phyloP scores from a whole-genome alignment of 2,329 filamentous ascomycete genomes.

The Neofusicoccum cordaticola region DNA sequence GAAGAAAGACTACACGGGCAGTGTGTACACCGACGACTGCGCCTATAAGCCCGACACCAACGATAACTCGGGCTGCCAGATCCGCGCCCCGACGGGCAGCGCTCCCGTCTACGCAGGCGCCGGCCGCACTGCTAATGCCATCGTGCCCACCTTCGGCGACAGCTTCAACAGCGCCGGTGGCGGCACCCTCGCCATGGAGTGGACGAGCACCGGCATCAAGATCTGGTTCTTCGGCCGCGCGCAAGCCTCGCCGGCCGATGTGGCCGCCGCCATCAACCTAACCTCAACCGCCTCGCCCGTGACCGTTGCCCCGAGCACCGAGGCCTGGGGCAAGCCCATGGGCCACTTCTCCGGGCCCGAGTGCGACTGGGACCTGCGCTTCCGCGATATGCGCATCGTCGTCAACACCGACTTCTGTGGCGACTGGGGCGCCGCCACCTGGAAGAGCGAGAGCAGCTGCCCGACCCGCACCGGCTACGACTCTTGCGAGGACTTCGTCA shows the following conservation, averaged over 20 bases:
- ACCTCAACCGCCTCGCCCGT: neutral
- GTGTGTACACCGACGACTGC: conserved; percentile 46
- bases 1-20: conserved; percentile 28
- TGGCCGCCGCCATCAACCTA: conserved; percentile 23
- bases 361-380: conserved; percentile 46
- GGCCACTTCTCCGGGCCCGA: conserved; percentile 38
- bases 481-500: conserved; percentile 38
- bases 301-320: conserved; percentile 20
- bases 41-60: neutral
- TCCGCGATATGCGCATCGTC: conserved; percentile 34
- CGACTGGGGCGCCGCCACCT: conserved; percentile 55
- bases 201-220: conserved; percentile 36
- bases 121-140: conserved; percentile 18
- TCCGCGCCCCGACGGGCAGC: conserved; percentile 23
- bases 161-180: conserved; percentile 35
- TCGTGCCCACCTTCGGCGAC: conserved; percentile 32
- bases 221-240: conserved; percentile 38
- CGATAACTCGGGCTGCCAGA: conserved; percentile 37
- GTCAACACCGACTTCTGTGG: conserved; percentile 54
- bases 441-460: conserved; percentile 39
- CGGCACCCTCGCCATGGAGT: conserved; percentile 42
- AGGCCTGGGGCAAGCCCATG: conserved; percentile 27
- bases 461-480: conserved; percentile 44
- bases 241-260: neutral
- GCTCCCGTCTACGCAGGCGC: conserved; percentile 12